Percentiles rank a stretch among this genome's conserved stretches.
Conservation (phyloP, 352 stramenopile genomes). For the Thraustotheca clavata region DNA sequence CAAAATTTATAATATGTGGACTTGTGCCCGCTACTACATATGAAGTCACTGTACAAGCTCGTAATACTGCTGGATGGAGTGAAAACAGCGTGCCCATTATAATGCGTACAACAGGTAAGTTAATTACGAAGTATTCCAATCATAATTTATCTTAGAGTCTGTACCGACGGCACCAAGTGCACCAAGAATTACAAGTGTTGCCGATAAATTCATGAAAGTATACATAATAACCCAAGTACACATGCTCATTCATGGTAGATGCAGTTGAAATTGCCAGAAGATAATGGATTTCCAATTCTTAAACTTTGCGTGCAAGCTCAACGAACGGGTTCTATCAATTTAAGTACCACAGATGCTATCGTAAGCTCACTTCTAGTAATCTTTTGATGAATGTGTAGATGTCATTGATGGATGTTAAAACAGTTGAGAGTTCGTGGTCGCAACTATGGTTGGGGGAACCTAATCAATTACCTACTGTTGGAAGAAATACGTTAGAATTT, state of each 20-base stretch:
- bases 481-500: constrained; percentile 27
- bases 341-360: constrained; percentile 23
- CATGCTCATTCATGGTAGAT: constrained; percentile 16
- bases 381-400: background rate
- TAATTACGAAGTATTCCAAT: background rate
- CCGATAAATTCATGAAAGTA: constrained; percentile 30
- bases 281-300: constrained; percentile 32
- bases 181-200: constrained; percentile 31
- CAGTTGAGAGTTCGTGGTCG: background rate
- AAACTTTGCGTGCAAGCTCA: constrained; percentile 35
- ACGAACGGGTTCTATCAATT: constrained; percentile 33
- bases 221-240: background rate
- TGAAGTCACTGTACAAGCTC: constrained; percentile 32
- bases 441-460: background rate
- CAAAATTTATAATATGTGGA: constrained; percentile 28
- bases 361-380: background rate
- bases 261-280: constrained; percentile 30
- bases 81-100: constrained; percentile 19
- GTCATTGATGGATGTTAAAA: constrained; percentile 17
- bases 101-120: constrained; percentile 32
- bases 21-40: constrained; percentile 40
- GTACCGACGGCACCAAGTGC: constrained; percentile 35
- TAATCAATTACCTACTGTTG: background rate
- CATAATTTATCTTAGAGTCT: constrained; percentile 1
- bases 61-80: constrained; percentile 44